phyloP scores from a whole-genome alignment of 2,329 filamentous ascomycete species.

The Claviceps sp. region DNA sequence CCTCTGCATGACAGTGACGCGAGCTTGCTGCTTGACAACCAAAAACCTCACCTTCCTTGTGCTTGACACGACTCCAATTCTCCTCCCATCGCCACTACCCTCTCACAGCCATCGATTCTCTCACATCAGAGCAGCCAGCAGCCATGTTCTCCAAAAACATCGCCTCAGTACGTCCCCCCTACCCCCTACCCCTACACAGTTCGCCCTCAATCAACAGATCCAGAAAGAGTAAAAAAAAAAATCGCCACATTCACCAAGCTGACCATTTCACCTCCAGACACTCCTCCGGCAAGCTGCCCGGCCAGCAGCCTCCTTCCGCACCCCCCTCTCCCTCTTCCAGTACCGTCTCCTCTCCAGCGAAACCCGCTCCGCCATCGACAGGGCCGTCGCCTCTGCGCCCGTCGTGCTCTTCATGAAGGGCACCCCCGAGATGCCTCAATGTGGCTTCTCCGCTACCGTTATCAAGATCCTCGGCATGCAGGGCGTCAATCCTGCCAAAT shows the following conservation, averaged over 20 bases:
- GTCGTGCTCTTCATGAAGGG: conserved; percentile 99
- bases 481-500: conserved; percentile 89
- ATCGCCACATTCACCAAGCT: not conserved
- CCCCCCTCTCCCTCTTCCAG: conserved; percentile 22
- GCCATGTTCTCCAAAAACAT: conserved; percentile 11
- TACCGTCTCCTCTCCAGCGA: conserved; percentile 66
- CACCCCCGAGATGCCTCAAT: conserved; percentile 89
- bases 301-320: conserved; percentile 13
- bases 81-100: too few species aligned
- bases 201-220: too few species aligned
- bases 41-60: too few species aligned
- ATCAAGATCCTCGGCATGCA: conserved; percentile 93
- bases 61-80: too few species aligned
- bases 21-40: too few species aligned
- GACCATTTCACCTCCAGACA: not conserved
- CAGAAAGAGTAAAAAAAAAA: not conserved
- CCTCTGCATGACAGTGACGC: too few species aligned
- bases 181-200: not conserved
- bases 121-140: too few species aligned
- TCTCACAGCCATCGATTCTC: too few species aligned
- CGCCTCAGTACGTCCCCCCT: conserved; percentile 10
- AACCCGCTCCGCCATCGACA: conserved; percentile 74
- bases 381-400: conserved; percentile 73
- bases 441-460: conserved; percentile 86
- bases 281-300: conserved; percentile 24